These are phyloP conservation scores for Aristolochia californica DNA, from an alignment of 164 flowering plant genomes.

Conservation along the genomic window DNA sequence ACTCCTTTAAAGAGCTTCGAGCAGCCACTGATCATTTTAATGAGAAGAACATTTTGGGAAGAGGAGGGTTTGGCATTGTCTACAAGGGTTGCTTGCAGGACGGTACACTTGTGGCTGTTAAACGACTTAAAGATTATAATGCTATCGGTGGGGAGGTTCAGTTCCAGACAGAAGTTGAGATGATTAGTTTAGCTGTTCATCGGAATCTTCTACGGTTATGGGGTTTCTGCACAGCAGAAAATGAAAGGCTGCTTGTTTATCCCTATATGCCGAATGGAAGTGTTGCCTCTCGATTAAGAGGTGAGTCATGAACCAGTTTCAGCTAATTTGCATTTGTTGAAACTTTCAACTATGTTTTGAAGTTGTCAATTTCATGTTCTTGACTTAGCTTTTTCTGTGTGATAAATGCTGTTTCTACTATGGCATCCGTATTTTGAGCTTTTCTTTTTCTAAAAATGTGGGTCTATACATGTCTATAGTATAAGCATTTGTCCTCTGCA, in stretches of 20 bases:
- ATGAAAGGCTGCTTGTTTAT: constrained; percentile 65
- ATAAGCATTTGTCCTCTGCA: too few species aligned
- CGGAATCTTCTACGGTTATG: constrained; percentile 70
- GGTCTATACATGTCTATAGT: too few species aligned
- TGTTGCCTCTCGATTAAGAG: constrained; percentile 62
- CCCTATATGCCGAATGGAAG: constrained; percentile 88
- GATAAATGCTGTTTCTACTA: too few species aligned
- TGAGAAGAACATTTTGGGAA: constrained; percentile 61
- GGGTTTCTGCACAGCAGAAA: constrained; percentile 68
- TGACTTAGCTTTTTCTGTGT: too few species aligned
- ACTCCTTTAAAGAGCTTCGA: constrained; percentile 67
- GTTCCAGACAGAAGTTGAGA: constrained; percentile 82
- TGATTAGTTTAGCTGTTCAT: constrained; percentile 78
- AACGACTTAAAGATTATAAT: constrained; percentile 68
- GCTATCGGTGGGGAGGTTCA: constrained; percentile 68
- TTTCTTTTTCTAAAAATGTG: too few species aligned
- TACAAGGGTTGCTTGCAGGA: constrained; percentile 68
- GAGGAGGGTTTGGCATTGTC: constrained; percentile 78
- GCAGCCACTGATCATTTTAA: constrained; percentile 68
- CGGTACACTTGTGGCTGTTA: constrained; percentile 64
- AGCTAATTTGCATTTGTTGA: too few species aligned
- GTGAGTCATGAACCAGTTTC: constrained; percentile 11
- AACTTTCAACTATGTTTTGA: too few species aligned
- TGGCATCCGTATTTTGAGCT: too few species aligned
- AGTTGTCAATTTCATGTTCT: too few species aligned